phyloP scores from a whole-genome alignment of 176 grass and related monocot genomes.

The Aegilops umbellulata region DNA sequence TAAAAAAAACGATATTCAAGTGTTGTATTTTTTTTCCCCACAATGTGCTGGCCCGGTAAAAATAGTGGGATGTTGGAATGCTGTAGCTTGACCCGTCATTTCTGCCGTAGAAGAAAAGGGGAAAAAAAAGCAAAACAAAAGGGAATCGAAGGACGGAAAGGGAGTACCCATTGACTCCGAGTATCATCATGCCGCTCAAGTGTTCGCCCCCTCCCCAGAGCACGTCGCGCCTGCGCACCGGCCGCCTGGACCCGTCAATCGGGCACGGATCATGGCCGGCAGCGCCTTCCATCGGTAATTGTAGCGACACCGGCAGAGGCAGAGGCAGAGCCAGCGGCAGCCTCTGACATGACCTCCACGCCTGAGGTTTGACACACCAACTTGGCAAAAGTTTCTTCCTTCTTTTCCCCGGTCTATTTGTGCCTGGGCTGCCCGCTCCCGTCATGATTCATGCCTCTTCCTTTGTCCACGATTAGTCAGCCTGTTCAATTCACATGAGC shows the following conservation, averaged over 20 bases:
- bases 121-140: not conserved
- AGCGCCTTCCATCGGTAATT: slow-evolving; percentile 29
- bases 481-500: not conserved
- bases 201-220: not conserved
- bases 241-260: slow-evolving; percentile 39
- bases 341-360: not conserved
- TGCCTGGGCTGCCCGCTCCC: not conserved
- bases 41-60: no score
- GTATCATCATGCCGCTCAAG: not conserved
- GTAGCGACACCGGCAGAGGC: not conserved
- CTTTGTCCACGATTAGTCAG: not conserved
- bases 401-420: not conserved
- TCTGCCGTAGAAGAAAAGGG: not conserved
- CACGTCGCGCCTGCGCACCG: not conserved
- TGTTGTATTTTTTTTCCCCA: no score
- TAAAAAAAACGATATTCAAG: no score
- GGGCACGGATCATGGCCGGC: slow-evolving; percentile 15
- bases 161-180: not conserved
- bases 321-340: not conserved
- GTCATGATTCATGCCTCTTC: not conserved
- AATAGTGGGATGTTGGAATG: no score
- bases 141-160: not conserved
- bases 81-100: not conserved
- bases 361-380: not conserved
- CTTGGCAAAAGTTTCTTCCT: slow-evolving; percentile 17